Base-by-base conservation (phyloP, 805 yeast species). In the Candida broadrunensis region DNA sequence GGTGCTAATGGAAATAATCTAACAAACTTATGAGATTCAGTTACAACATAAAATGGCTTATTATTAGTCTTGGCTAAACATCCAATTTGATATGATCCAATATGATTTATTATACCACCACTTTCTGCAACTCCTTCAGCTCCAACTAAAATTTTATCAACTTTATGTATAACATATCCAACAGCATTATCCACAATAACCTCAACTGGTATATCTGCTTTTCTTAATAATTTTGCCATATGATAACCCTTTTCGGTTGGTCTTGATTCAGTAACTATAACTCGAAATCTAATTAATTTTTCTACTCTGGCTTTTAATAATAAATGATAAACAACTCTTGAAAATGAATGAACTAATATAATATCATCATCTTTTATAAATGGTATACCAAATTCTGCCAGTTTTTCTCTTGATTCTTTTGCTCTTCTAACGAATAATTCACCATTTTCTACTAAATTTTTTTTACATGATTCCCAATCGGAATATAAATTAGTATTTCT, bases 61-160 rank as follows among this genome's bases (percentile, higher is more conserved):
- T 88, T 85, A 45, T 95, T 86, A 44, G 85, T 81, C 52, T 86
- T 84, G 2, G 98, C 96, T 43, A 93, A 67, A 35, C 93, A 91
- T 30, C 97, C 97, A 36, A 91, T 84, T 56, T 93, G 97, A 63
- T 88, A 93, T 1, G 96, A 83, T 5, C 99, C 99, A 46, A 93
- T 83, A 51, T 86, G 90, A 63, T 93, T 93, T 51, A 93, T 91
- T 36, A 95, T 88, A 25, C 99, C 99, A 42, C 99, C 99, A 60
- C 95, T 85, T 68, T 93, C 99, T 3, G 96, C 96, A 3, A 93
- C 99, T 51, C 99, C 99, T 65, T 93, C 99, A 1, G 99, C 99
- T 41, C 99, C 99, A 49, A 93, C 93, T 49, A 93, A 77, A 4
- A 93, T 86, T 63, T 93, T 91, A 66, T 91, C 95, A 12, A 90